These are phyloP conservation scores for Tuber calosporum DNA, from an alignment of 495 filamentous ascomycete genomes.

Conservation along the genomic window DNA sequence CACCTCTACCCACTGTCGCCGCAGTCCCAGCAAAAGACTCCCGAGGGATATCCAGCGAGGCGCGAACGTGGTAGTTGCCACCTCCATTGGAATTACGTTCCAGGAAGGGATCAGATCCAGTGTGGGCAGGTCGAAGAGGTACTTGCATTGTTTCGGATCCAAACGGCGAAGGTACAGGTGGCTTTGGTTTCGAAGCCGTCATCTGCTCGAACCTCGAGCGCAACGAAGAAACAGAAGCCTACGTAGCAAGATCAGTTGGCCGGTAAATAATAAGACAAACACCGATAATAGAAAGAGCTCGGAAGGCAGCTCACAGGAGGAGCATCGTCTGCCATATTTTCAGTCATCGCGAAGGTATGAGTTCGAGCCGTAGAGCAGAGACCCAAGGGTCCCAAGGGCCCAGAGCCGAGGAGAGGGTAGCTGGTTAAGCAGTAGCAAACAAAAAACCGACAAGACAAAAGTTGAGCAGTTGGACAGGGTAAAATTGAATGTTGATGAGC, in stretches of 20 bases:
- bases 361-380: background rate
- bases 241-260: slow-evolving; percentile 13
- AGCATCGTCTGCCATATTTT: slow-evolving; percentile 32
- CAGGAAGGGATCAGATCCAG: slow-evolving; percentile 40
- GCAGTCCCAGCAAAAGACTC: slow-evolving; percentile 41
- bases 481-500: background rate
- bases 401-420: background rate
- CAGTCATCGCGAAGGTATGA: slow-evolving; percentile 15
- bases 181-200: slow-evolving; percentile 45
- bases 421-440: background rate
- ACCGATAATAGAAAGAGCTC: slow-evolving; percentile 1
- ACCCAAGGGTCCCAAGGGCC: background rate
- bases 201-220: slow-evolving; percentile 89
- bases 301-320: slow-evolving; percentile 25
- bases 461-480: background rate
- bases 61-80: slow-evolving; percentile 43
- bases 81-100: slow-evolving; percentile 17
- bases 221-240: slow-evolving; percentile 72
- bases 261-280: slow-evolving; percentile 16
- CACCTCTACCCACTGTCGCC: slow-evolving; percentile 21
- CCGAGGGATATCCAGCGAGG: slow-evolving; percentile 52
- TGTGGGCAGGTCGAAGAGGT: slow-evolving; percentile 48
- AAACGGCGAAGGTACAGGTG: slow-evolving; percentile 24
- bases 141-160: slow-evolving; percentile 5
- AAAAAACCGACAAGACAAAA: background rate